Conservation (phyloP, 345 rosid genomes). For the Trapa bicornis region DNA sequence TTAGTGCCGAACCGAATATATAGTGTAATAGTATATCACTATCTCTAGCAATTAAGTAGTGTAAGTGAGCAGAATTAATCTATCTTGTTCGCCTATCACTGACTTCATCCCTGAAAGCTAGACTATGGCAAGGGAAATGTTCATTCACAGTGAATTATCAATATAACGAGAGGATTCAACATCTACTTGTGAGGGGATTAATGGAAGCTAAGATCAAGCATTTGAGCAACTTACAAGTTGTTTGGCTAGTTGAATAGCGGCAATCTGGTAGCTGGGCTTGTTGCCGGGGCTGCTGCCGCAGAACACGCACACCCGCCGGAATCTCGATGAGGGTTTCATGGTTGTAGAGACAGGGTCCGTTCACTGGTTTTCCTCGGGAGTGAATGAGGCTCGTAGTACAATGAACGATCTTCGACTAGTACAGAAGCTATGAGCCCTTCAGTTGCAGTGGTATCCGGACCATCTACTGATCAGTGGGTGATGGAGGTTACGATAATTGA, state of each 20-base stretch:
- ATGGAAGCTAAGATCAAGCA: background rate
- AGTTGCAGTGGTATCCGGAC: background rate
- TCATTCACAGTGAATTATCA: too few relatives aligned
- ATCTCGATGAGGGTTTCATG: conserved; percentile 32
- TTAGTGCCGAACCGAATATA: too few relatives aligned
- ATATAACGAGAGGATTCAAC: background rate
- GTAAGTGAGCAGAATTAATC: too few relatives aligned
- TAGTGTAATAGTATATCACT: too few relatives aligned
- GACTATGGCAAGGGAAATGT: too few relatives aligned
- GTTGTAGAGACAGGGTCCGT: too few relatives aligned
- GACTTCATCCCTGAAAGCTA: too few relatives aligned
- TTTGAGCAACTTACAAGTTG: conserved; percentile 32
- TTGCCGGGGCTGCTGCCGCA: conserved; percentile 73
- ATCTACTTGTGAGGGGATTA: background rate
- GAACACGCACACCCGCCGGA: conserved; percentile 55
- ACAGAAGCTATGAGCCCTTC: too few relatives aligned
- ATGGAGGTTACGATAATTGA: background rate
- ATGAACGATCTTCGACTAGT: background rate
- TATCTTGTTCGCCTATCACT: too few relatives aligned
- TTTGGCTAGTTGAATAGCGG: conserved; percentile 56
- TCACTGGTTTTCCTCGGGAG: background rate
- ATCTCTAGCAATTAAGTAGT: too few relatives aligned
- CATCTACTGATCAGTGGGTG: background rate
- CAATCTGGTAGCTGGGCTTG: conserved; percentile 54
- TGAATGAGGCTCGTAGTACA: background rate